Base-by-base conservation (phyloP, 345 rosid species). In the Dipteronia sinensis region DNA sequence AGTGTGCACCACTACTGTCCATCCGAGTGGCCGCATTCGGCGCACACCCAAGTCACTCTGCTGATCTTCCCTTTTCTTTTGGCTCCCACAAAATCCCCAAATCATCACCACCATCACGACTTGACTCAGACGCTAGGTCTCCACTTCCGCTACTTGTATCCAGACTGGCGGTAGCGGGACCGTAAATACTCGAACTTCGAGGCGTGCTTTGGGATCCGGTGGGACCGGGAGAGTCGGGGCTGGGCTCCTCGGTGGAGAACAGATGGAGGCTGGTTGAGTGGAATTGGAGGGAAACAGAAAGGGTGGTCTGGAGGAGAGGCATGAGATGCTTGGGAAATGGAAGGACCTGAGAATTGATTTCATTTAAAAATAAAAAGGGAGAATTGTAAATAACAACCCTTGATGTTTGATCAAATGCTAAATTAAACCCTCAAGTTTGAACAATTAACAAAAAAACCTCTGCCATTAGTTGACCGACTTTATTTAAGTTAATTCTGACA, bases 1-100 rank as follows among this genome's bases (percentile, higher is more conserved):
- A n/a, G n/a, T n/a, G n/a, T n/a, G n/a, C n/a, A n/a, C n/a, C n/a
- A n/a, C n/a, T n/a, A n/a, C n/a, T n/a, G n/a, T n/a, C 92, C 97
- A 0, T 90, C 90, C 10, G 89, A 46, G 44, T 83, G 67, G 20
- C 98, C 98, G 69, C 99, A 95, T 53, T 71, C 65, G 19, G 82
- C 80, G 72, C 97, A 95, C 66, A 95, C 98, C 90, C 92, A 95
- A 53, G 53, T 73, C 25, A 58, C 69, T 71, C 80, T 89, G 59
- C 23, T 76, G 76, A 76, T 82, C 82, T 88, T 85, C 22, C 87
- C 88, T 80, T 86, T 92, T 86, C 83, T 86, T 70, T 82, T 89
- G 67, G 25, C 77, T 71, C 79, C 78, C 63, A 85, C 78, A 1
- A 72, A 63, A 75, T 38, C 68, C 77, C 77, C 2, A 66, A 65